These are phyloP conservation scores for Ceratocystis diversiconidia DNA, from an alignment of 2,329 filamentous ascomycete genomes.

Conservation along the genomic window DNA sequence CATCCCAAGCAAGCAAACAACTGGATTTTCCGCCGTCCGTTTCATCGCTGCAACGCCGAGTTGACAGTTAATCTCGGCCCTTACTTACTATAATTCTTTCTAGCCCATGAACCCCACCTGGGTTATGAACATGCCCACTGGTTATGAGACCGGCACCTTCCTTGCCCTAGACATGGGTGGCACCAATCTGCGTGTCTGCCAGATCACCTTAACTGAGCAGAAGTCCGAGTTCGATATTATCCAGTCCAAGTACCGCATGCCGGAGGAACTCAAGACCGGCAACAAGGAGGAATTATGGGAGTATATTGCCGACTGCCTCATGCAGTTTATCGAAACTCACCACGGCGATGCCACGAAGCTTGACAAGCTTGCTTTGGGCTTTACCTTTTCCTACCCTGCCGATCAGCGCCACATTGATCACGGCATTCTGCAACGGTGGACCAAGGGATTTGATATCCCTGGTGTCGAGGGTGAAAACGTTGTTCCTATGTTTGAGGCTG, in stretches of 20 bases:
- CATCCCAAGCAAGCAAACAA: not conserved
- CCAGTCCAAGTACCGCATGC: slow-evolving; percentile 92
- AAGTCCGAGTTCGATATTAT: slow-evolving; percentile 88
- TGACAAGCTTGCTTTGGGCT: slow-evolving; percentile 63
- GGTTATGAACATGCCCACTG: slow-evolving; percentile 82
- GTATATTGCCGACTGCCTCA: slow-evolving; percentile 82
- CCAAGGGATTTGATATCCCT: slow-evolving; percentile 89
- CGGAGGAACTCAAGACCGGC: slow-evolving; percentile 79
- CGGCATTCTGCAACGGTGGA: slow-evolving; percentile 87
- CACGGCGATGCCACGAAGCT: slow-evolving; percentile 52
- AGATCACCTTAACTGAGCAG: slow-evolving; percentile 75
- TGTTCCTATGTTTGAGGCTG: slow-evolving; percentile 72
- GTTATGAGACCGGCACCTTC: slow-evolving; percentile 74
- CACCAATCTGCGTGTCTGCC: slow-evolving; percentile 88
- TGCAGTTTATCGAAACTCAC: slow-evolving; percentile 80
- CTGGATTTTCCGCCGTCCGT: not conserved
- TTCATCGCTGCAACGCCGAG: not conserved
- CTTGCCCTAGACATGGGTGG: slow-evolving; percentile 91
- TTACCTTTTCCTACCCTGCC: slow-evolving; percentile 92
- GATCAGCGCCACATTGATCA: slow-evolving; percentile 89
- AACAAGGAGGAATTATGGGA: slow-evolving; percentile 80
- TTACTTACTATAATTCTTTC: not conserved
- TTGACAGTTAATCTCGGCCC: not conserved
- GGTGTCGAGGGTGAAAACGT: slow-evolving; percentile 86
- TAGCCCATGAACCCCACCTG: slow-evolving; percentile 97